Conservation (phyloP, 2,329 filamentous ascomycete genomes). For the Zymoseptoria crescenta region DNA sequence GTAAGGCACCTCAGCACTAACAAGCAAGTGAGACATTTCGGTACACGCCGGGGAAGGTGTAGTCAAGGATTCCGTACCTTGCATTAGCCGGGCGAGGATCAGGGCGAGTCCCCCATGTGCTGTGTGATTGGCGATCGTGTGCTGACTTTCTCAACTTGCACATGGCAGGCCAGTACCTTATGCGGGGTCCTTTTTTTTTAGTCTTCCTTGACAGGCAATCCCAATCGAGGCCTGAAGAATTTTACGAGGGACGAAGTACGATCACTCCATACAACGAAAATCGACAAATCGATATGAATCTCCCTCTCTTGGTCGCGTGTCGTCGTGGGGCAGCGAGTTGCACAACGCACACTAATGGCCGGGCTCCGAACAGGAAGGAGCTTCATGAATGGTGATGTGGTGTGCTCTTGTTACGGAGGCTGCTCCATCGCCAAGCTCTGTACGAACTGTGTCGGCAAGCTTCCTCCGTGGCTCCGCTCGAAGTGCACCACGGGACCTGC, state of each 20-base stretch:
- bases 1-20: background rate
- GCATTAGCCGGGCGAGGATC: background rate
- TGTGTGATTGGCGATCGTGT: background rate
- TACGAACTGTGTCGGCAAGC: too few species aligned
- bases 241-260: background rate
- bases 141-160: background rate
- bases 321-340: background rate
- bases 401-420: too few species aligned
- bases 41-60: background rate
- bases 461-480: too few species aligned
- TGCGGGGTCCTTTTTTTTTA: background rate
- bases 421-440: too few species aligned
- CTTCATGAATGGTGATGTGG: too few species aligned
- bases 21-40: background rate
- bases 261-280: background rate
- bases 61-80: background rate
- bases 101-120: background rate
- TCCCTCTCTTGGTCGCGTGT: background rate
- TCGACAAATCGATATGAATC: background rate
- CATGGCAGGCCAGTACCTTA: background rate
- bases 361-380: too few species aligned
- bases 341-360: too few species aligned
- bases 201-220: too few species aligned
- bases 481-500: too few species aligned
- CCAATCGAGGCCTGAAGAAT: background rate